Conservation (phyloP, 2,329 filamentous ascomycete species). For the Trichoderma endophyticum region DNA sequence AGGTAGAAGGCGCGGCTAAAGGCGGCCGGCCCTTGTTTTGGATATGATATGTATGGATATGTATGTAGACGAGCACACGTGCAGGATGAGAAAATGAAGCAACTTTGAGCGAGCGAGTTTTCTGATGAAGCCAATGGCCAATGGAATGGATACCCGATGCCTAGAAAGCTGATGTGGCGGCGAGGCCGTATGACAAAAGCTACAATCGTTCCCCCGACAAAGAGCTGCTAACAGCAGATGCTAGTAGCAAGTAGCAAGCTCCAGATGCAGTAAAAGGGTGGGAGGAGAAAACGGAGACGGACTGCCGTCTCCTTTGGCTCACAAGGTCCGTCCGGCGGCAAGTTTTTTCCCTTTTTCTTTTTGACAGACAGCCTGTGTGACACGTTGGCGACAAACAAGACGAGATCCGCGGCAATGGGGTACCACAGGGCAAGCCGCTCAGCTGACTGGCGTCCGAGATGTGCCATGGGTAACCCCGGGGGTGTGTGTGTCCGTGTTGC, state of each 20-base stretch:
- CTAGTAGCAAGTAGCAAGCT: neutral
- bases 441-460: constrained; percentile 17
- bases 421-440: constrained; percentile 16
- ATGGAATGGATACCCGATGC: neutral
- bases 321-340: neutral
- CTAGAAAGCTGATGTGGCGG: neutral
- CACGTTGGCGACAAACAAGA: neutral
- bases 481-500: neutral
- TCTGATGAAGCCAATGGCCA: neutral
- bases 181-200: neutral
- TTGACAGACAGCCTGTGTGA: neutral
- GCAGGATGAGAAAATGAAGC: neutral
- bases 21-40: neutral
- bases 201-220: neutral
- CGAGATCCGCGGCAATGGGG: constrained; percentile 7
- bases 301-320: neutral
- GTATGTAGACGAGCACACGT: neutral
- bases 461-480: neutral
- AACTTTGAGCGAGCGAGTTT: neutral
- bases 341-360: neutral
- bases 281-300: neutral
- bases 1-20: constrained; percentile 9
- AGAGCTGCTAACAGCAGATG: neutral
- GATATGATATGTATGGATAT: neutral
- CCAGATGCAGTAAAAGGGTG: neutral